Base-by-base conservation (phyloP, 2,329 filamentous ascomycete genomes). In the Botrytis elliptica region DNA sequence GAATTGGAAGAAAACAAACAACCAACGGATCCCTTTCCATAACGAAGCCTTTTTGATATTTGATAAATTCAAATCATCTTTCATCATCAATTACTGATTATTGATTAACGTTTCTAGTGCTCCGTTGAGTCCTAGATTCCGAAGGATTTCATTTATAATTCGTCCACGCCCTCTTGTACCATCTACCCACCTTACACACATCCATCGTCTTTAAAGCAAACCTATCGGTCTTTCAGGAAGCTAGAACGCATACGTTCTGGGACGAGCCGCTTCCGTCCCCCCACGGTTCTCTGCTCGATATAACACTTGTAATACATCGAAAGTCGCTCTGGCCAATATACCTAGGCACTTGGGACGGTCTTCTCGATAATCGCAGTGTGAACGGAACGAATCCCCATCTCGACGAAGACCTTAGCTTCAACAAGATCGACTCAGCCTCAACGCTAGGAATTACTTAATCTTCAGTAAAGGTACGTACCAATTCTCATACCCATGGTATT, bases 381-480 rank as follows among this genome's bases (percentile, higher is more conserved):
- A 9, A 52, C 63, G 46, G 60, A 42, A n/a, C 38, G n/a, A 25
- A 55, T 49, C 52, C 20, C 49, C 8, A 67, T 72, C 36, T 55
- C 49, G 46, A 67, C 70, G 46, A 72, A 57, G 42, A 72, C 60
- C 38, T 44, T 72, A 20, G 38, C 38, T 67, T 36, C 25, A 72
- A 18, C n/a, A 52, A 57, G 52, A 38, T n/a, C 46, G 33, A 66
- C 62, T 59, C 60, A 67, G 38, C 38, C 38, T 44, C 70, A 52
- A 67, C 38, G 9, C 46, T 55, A 40, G 40, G n/a, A 42, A 38
- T 46, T 46, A 38, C 36, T 33, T 55, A 9, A 33, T 14, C 18
- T 68, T 59, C 55, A 38, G 40, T 25, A 29, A 40, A 60, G 40
- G 70, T 72, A 68, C 29, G 42, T 67, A n/a, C 62, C 36, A 49